Conservation (phyloP, 441 rosid species). For the Capsella rubella region DNA sequence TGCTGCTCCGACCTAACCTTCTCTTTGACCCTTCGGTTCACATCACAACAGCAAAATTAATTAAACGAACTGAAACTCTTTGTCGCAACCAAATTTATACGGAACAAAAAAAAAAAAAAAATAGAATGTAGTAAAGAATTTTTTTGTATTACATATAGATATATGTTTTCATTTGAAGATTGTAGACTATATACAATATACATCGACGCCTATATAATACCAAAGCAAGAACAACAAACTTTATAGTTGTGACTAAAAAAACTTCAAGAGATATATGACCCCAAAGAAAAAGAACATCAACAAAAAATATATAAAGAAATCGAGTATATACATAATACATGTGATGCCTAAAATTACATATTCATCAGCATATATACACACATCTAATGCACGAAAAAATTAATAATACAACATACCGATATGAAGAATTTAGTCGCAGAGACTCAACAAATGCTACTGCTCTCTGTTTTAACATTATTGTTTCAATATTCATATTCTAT, state of each 20-base stretch:
- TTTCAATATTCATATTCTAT: constrained; percentile 18
- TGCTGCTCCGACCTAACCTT: constrained; percentile 41
- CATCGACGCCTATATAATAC: no score
- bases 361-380: constrained; percentile 16
- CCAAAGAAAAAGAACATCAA: constrained; percentile 7
- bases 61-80: constrained; percentile 7
- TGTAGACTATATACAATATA: neutral
- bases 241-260: constrained; percentile 3
- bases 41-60: constrained; percentile 25
- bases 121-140: neutral
- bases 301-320: neutral
- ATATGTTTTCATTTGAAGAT: neutral
- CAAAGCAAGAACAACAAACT: constrained; percentile 17
- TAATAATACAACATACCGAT: constrained; percentile 31
- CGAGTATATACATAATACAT: neutral
- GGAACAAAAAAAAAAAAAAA: neutral
- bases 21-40: constrained; percentile 44
- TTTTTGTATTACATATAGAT: neutral
- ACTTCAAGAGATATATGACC: neutral
- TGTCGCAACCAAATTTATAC: constrained; percentile 11
- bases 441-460: constrained; percentile 12
- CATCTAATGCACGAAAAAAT: neutral
- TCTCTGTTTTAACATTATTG: neutral
- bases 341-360: neutral
- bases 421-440: constrained; percentile 24